These are phyloP conservation scores for Exophiala calicioides DNA, from an alignment of 2,329 filamentous ascomycete species.

Conservation along the genomic window DNA sequence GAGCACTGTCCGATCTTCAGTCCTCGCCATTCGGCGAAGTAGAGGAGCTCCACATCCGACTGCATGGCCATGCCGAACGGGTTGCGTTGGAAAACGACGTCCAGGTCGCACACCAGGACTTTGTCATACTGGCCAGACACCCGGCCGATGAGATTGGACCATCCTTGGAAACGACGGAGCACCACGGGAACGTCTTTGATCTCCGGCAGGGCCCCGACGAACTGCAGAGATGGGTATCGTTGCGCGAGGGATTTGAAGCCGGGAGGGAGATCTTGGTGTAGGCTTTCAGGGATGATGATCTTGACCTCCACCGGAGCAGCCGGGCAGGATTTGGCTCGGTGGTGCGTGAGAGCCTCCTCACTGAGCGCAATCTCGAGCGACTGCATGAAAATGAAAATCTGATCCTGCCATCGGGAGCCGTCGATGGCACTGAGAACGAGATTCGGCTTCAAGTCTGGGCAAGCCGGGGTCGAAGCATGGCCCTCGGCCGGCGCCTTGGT, in stretches of 20 bases:
- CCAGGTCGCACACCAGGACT: constrained; percentile 9
- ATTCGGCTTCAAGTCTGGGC: constrained; percentile 5
- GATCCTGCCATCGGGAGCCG: constrained; percentile 7
- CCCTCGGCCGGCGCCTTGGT: too few species aligned
- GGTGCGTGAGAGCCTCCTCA: background rate
- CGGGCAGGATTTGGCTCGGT: constrained; percentile 6
- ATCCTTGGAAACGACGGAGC: constrained; percentile 11
- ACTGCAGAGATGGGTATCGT: constrained; percentile 46
- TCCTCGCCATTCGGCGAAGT: constrained; percentile 16
- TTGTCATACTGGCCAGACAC: constrained; percentile 1
- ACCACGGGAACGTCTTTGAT: constrained; percentile 44
- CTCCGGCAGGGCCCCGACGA: constrained; percentile 51
- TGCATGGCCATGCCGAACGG: constrained; percentile 11
- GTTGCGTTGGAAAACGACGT: constrained; percentile 15
- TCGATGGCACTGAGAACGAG: constrained; percentile 14
- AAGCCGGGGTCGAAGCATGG: too few species aligned
- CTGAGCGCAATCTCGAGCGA: constrained; percentile 9
- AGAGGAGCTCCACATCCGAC: constrained; percentile 8
- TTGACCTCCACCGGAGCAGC: constrained; percentile 37
- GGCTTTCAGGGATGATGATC: constrained; percentile 48
- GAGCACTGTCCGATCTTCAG: constrained; percentile 15
- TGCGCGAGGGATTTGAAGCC: constrained; percentile 46
- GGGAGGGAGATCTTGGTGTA: constrained; percentile 46
- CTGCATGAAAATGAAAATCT: constrained; percentile 19
- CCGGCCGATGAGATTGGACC: constrained; percentile 5